These are phyloP conservation scores for Melampsora occidentalis DNA, from an alignment of 1,284 basidiomycete species.

Conservation along the genomic window DNA sequence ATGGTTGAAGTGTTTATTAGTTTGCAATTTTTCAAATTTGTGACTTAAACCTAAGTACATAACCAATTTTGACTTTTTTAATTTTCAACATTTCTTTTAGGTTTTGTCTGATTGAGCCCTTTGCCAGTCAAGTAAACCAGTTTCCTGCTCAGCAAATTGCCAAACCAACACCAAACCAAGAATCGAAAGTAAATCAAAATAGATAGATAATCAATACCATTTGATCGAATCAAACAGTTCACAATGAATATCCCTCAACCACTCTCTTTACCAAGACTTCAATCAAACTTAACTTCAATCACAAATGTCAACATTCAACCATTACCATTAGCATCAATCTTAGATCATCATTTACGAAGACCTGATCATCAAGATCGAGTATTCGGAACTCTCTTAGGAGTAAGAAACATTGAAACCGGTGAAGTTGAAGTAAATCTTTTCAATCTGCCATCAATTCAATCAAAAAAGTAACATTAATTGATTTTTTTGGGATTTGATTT, in stretches of 20 bases:
- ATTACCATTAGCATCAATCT: constrained; percentile 89
- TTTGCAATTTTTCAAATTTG: too few species aligned
- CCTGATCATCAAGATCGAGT: constrained; percentile 79
- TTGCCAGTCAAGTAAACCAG: too few species aligned
- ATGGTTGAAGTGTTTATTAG: too few species aligned
- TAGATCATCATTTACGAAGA: constrained; percentile 93
- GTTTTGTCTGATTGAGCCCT: too few species aligned
- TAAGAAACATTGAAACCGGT: constrained; percentile 66
- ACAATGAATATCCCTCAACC: constrained; percentile 25
- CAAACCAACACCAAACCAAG: too few species aligned
- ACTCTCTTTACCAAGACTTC: constrained; percentile 31
- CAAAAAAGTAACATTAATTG: neutral
- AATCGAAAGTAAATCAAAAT: too few species aligned
- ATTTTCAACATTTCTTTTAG: too few species aligned
- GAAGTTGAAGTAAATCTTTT: constrained; percentile 70
- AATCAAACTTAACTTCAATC: constrained; percentile 31
- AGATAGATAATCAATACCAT: neutral
- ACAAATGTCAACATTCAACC: constrained; percentile 73
- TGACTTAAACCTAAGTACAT: too few species aligned
- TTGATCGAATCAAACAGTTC: neutral
- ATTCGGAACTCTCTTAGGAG: constrained; percentile 91
- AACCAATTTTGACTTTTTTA: too few species aligned
- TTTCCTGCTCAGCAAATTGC: too few species aligned
- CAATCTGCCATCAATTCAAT: constrained; percentile 53
- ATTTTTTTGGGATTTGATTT: neutral